A percentile compares a stretch with the other conserved stretches of the same genome.
Evolutionary conservation across 495 filamentous ascomycete genomes (phyloP).

Genomic region (Aspergillus biplanus): DNA sequence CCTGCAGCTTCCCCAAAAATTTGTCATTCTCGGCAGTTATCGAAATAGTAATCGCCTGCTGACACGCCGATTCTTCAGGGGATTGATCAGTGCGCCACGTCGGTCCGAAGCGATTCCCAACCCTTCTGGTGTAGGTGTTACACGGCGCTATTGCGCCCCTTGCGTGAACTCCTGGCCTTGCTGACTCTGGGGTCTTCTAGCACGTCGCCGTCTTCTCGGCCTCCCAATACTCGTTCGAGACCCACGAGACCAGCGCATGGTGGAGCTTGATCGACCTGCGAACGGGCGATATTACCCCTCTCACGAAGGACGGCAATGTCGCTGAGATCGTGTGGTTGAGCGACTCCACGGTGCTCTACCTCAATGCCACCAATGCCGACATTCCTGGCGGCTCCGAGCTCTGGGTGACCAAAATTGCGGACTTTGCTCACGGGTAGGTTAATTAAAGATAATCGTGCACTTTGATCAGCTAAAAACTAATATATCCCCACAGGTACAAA

Average conservation of each 20-base stretch:
- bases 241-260: constrained; percentile 33
- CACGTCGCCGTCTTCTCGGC: constrained; percentile 39
- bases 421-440: constrained; percentile 34
- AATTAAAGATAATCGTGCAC: too few relatives aligned
- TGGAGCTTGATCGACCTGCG: constrained; percentile 47
- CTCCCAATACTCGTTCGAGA: constrained; percentile 51
- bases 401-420: constrained; percentile 39
- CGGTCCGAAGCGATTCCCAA: constrained; percentile 42
- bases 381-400: constrained; percentile 47
- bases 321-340: constrained; percentile 50
- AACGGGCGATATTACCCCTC: constrained; percentile 38
- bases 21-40: background rate
- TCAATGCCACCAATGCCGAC: constrained; percentile 49
- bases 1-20: background rate
- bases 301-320: constrained; percentile 47
- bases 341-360: constrained; percentile 48
- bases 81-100: constrained; percentile 40
- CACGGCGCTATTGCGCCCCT: background rate
- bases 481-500: constrained; percentile 49
- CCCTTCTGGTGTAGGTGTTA: constrained; percentile 37
- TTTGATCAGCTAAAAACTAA: background rate
- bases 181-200: background rate
- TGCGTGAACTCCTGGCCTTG: background rate
- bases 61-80: constrained; percentile 12
- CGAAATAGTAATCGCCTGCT: background rate